A percentile compares a stretch with the other conserved stretches of the same genome.
Conservation (phyloP, 2,329 filamentous ascomycete species). For the Talaromyces piceae region DNA sequence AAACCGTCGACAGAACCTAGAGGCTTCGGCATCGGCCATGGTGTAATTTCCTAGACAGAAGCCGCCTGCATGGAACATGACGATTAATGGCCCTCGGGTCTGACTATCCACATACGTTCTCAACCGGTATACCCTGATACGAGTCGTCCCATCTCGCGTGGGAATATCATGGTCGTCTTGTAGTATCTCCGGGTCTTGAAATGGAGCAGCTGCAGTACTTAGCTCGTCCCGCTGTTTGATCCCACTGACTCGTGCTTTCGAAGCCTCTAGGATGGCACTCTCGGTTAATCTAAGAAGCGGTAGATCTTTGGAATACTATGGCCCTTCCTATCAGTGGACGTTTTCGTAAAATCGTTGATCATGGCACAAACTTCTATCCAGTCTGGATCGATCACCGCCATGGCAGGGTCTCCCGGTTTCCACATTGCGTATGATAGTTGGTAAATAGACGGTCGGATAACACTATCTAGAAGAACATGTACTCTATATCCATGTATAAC, state of each 20-base stretch:
- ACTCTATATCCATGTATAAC: no score
- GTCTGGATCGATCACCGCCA: not conserved
- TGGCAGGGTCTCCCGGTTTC: not conserved
- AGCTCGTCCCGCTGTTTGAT: not conserved
- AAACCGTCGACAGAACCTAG: not conserved
- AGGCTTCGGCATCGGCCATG: not conserved
- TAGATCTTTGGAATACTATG: not conserved
- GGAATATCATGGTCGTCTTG: conserved; percentile 2
- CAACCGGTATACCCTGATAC: not conserved
- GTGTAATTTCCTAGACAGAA: conserved; percentile 2
- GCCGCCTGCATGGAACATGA: conserved; percentile 1
- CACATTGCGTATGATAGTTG: not conserved
- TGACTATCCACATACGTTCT: not conserved
- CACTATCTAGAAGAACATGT: no score
- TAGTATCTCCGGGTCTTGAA: not conserved
- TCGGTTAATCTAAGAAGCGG: not conserved
- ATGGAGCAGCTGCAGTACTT: not conserved
- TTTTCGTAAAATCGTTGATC: not conserved
- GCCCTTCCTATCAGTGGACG: not conserved
- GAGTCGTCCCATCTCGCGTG: not conserved
- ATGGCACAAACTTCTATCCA: not conserved
- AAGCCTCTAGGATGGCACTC: not conserved
- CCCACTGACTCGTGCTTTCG: not conserved
- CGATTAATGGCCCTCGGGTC: not conserved
- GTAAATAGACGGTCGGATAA: not conserved